A percentile compares a stretch with the other conserved stretches of the same genome.
Conservation (phyloP, 2,329 filamentous ascomycete genomes). For the Apiospora hydei region DNA sequence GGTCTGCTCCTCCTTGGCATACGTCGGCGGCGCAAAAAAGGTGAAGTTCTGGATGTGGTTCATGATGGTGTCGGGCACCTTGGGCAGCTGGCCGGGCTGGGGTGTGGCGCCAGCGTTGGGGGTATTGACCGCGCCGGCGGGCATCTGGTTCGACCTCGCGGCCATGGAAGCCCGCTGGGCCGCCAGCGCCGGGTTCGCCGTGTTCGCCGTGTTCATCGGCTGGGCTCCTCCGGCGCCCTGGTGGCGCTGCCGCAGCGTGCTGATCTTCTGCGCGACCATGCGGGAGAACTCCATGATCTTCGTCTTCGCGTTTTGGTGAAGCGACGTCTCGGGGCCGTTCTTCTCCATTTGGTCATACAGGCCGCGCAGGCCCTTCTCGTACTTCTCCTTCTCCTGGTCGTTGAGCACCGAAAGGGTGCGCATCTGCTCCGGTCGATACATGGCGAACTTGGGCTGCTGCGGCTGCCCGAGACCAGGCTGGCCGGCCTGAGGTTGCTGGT, state of each 20-base stretch:
- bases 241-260: constrained; percentile 40
- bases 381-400: constrained; percentile 64
- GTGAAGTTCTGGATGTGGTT: constrained; percentile 39
- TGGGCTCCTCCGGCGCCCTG: constrained; percentile 27
- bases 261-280: constrained; percentile 61
- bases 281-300: constrained; percentile 69
- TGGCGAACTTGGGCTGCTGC: constrained; percentile 39
- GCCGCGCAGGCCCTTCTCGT: constrained; percentile 61
- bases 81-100: constrained; percentile 18
- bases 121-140: background rate
- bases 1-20: constrained; percentile 31
- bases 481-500: background rate
- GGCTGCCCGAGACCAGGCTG: constrained; percentile 27
- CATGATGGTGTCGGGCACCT: constrained; percentile 35
- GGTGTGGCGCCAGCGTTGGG: background rate
- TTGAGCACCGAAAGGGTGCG: constrained; percentile 57
- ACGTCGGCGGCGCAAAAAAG: constrained; percentile 26
- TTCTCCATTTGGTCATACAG: constrained; percentile 61
- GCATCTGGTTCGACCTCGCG: background rate
- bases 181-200: constrained; percentile 18
- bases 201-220: background rate
- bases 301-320: constrained; percentile 59
- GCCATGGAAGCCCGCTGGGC: constrained; percentile 23
- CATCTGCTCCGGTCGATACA: constrained; percentile 62
- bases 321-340: constrained; percentile 51